A percentile compares a stretch with the other conserved stretches of the same genome.
Conservation (phyloP, 202 grass and related monocot species). For the Schoenoplectus triqueter region DNA sequence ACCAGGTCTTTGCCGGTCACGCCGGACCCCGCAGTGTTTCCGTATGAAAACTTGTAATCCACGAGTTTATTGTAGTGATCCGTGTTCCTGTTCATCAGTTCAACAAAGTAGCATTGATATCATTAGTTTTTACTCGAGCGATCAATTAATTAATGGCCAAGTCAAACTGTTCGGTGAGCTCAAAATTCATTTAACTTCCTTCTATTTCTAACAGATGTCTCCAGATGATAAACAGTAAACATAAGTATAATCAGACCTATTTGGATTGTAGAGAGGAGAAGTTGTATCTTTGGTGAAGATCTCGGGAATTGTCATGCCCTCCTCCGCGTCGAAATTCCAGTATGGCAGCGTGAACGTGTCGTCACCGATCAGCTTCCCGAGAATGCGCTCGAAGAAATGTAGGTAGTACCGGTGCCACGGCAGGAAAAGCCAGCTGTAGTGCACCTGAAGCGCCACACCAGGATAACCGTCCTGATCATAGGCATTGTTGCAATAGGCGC, state of each 20-base stretch:
- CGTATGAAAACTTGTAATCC: conserved; percentile 41
- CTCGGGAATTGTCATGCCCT: conserved; percentile 41
- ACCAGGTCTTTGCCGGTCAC: conserved; percentile 1
- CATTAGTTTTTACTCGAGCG: not conserved
- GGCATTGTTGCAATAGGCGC: conserved; percentile 45
- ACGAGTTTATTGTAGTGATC: conserved; percentile 21
- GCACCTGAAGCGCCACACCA: conserved; percentile 25
- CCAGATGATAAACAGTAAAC: not conserved
- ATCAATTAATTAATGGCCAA: not conserved
- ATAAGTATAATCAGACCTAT: not conserved
- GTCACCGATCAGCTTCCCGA: conserved; percentile 44
- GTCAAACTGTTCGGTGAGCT: not conserved
- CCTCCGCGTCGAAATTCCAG: conserved; percentile 45
- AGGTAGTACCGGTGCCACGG: conserved; percentile 51
- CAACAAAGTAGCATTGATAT: not conserved
- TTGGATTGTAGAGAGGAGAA: conserved; percentile 46
- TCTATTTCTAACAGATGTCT: not conserved
- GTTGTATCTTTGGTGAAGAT: conserved; percentile 25
- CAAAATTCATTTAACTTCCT: not conserved
- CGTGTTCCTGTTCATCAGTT: conserved; percentile 22
- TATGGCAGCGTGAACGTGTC: conserved; percentile 47
- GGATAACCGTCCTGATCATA: conserved; percentile 29
- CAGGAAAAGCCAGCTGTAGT: conserved; percentile 49
- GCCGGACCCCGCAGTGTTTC: not conserved
- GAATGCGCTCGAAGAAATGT: conserved; percentile 54